A percentile compares a stretch with the other conserved stretches of the same genome.
Evolutionary conservation across 768 basidiomycete species (phyloP).

Genomic region (Suillus weaverae): DNA sequence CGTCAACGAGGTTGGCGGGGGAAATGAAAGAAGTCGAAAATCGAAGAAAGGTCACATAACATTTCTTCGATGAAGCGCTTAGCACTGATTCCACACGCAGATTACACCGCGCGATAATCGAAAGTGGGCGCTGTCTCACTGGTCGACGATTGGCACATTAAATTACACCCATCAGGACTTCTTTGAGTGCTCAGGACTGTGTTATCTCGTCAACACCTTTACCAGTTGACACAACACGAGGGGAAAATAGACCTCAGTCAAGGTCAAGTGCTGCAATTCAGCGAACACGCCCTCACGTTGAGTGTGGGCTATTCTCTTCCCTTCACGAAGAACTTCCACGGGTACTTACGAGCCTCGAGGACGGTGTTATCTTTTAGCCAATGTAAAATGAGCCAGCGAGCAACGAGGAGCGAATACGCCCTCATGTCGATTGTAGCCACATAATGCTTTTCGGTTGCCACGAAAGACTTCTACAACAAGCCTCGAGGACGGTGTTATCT

Average conservation of each 20-base stretch:
- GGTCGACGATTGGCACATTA: background rate
- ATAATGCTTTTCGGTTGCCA: background rate
- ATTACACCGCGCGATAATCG: background rate
- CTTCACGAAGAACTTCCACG: background rate
- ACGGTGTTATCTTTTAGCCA: background rate
- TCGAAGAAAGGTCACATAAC: background rate
- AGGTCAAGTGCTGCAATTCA: background rate
- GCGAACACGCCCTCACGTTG: background rate
- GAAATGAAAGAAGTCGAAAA: slow-evolving; percentile 1
- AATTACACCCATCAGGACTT: background rate
- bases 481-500: background rate
- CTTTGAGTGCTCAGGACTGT: background rate
- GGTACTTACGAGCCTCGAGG: background rate
- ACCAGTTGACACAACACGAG: background rate
- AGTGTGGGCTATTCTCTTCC: background rate
- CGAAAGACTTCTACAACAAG: background rate
- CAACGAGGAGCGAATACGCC: background rate
- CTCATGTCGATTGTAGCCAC: background rate
- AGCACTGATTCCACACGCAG: background rate
- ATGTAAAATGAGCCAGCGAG: background rate
- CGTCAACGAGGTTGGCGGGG: background rate
- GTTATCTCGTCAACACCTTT: background rate
- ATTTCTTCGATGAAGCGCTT: too few species aligned
- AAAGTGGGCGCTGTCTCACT: background rate
- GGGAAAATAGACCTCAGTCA: background rate